Base-by-base conservation (phyloP, 345 rosid genomes). In the Microcos paniculata region DNA sequence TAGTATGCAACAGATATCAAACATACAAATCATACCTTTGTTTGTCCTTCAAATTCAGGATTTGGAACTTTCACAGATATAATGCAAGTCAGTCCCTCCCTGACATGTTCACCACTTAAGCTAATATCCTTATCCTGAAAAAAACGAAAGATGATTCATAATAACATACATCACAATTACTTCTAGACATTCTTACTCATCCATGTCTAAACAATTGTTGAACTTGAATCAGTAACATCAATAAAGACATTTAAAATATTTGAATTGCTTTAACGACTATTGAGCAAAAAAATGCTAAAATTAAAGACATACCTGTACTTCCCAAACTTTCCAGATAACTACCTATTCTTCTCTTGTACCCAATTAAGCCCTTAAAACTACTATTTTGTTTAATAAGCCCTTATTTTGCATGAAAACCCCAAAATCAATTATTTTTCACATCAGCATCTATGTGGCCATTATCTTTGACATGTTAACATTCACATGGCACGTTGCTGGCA, bases 1-100 rank as follows among this genome's bases (percentile, higher is more conserved):
- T 6, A 63, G 64, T 43, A 80, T 43, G 30, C 13, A 38, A 61
- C 15, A 57, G 69, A 78, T 35, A 72, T 24, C 19, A 42, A 43
- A 69, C 70, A 45, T 68, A 80, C 49, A 72, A 57, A 15, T 23
- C 74, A 58, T 89, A 94, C 99, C 97, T 96, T 94, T 33, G 99
- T 96, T 83, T 96, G 99, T 74, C 99, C 99, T 90, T 96, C 98
- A 85, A 96, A 96, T 84, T 96, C 99, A 18, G 99, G 99, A 83
- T 90, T 94, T 49, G 97, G 88, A 88, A 96, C 92, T 87, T 92
- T 94, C 76, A 96, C 97, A n/a, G 99, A 94, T 75, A 96, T 81
- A 74, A 96, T 84, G 82, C 98, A 92, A 43, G 99, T 92, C 85
- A 96, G 77, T 66, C 99, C 99, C 78, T 96, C 99, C 87, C 98